Base-by-base conservation (phyloP, 2,329 filamentous ascomycete species). In the Falciphora oryzae region DNA sequence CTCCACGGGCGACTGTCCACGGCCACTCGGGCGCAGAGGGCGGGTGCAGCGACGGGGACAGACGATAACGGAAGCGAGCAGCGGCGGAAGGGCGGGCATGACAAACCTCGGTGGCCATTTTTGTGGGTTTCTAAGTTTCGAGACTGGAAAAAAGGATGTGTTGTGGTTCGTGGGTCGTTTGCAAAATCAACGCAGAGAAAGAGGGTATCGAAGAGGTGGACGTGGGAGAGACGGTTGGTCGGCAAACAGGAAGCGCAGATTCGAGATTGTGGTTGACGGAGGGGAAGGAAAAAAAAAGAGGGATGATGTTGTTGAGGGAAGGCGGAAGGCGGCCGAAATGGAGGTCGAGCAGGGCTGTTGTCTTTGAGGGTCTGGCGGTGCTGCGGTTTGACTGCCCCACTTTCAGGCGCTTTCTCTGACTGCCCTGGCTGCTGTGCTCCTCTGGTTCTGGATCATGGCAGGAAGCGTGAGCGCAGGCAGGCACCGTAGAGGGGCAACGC, bases 41-140 rank as follows among this genome's bases (percentile, higher is more conserved):
- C 28, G n/a, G 59, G 18, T 16, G 38, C 38, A 18, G 16, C 38
- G 44, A 56, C 22, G 57, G 27, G 64, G 61, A 67, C 27, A 25
- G 68, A 22, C 16, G 38, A 44, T 44, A 44, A 22, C 38, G 18
- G 38, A 44, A 18, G 38, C 38, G 38, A 44, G 18, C 38, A 44
- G 14, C 38, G 14, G 16, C 38, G 64, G 61, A 62, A 29, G 63
- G 66, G 63, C 64, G 67, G 66, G 70, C 67, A 66, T 68, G 72
- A 62, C 64, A 59, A 53, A 64, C 63, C 63, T 64, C 63, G 63
- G 56, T 64, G 57, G 63, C 57, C 63, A 64, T 64, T 64, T 59
- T 31, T 59, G 63, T 38, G 32, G 27, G 11, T 27, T 28, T 11
- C 25, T 10, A 27, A 28, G 16, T 59, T 57, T 22, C 27, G 27